phyloP scores from a whole-genome alignment of 139 green algal genomes.

The Coelastrella sp. region DNA sequence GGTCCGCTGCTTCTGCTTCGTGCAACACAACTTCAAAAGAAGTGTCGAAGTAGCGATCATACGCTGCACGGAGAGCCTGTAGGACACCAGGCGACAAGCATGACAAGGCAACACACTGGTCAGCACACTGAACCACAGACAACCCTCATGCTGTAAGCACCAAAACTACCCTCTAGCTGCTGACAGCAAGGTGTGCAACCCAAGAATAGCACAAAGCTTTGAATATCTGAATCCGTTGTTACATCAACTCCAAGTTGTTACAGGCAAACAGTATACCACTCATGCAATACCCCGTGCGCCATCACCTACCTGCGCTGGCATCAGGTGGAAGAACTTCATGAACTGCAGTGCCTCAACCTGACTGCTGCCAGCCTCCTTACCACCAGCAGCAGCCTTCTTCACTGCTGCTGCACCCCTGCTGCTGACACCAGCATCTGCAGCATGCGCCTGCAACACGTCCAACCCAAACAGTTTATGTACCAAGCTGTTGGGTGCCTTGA shows the following conservation, averaged over 20 bases:
- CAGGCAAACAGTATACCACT: too few species aligned
- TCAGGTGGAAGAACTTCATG: conserved; percentile 82
- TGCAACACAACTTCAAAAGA: conserved; percentile 74
- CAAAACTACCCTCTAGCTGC: too few species aligned
- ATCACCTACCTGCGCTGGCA: conserved; percentile 66
- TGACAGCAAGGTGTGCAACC: too few species aligned
- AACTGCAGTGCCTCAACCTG: conserved; percentile 75
- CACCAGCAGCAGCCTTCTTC: conserved; percentile 31
- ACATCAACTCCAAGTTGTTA: too few species aligned
- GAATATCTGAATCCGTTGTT: too few species aligned
- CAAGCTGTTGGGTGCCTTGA: conserved; percentile 44
- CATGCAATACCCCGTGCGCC: neutral
- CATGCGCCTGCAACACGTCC: conserved; percentile 58
- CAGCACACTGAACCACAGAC: neutral
- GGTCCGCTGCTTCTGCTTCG: conserved; percentile 48
- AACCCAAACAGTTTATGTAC: conserved; percentile 79
- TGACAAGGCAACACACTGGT: neutral
- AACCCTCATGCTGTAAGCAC: neutral
- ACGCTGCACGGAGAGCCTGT: conserved; percentile 63
- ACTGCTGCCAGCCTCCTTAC: neutral
- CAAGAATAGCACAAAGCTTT: too few species aligned
- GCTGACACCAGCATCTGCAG: conserved; percentile 30
- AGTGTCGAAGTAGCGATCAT: conserved; percentile 45
- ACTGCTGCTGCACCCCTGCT: neutral
- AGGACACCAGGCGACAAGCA: neutral